Base-by-base conservation (phyloP, 441 rosid genomes). In the Gossypium schwendimanii region DNA sequence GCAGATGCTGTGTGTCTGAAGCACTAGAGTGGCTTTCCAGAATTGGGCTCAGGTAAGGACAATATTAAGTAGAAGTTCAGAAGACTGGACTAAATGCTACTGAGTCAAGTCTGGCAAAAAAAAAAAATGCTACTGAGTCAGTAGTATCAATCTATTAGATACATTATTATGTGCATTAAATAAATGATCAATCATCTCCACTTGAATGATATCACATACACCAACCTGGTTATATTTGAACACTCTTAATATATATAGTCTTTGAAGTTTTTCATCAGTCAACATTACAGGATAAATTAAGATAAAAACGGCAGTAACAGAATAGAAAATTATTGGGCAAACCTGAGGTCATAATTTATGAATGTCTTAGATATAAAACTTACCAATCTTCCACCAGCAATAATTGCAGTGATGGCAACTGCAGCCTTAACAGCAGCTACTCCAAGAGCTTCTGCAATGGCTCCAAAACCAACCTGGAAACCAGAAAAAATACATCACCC, bases 401-500 rank as follows among this genome's bases (percentile, higher is more conserved):
- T 90, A 76, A 95, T 95, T 70, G 92, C 98, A 77, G 96, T 79
- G 75, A 95, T 90, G 78, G 99, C 99, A 86, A 91, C 88, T 14
- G 88, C 87, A n/a, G 98, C 98, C 84, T 91, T 95, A 70, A 95
- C 96, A 80, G 91, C 98, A 76, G 99, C 99, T 65, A 91, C 60
- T 74, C 99, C 99, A 80, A 95, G 96, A 79, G 99, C 99, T 83
- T 95, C 99, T 63, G 94, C 96, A 80, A 95, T 95, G 72, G 99
- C 97, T 84, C 90, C 88, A 83, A 92, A 87, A 71, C 98, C 99
- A 83, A 95, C 82, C 98, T 92, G 89, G 72, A 83, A 86, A 60
- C 49, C 70, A 85, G 68, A 41, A 36, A 58, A 73, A 71, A 58
- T 67, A 74, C 47, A 74, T 49, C 7, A 73, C 21, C 74, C 69